Conservation (phyloP, 2,329 filamentous ascomycete species). For the Mycosphaerella sp. region DNA sequence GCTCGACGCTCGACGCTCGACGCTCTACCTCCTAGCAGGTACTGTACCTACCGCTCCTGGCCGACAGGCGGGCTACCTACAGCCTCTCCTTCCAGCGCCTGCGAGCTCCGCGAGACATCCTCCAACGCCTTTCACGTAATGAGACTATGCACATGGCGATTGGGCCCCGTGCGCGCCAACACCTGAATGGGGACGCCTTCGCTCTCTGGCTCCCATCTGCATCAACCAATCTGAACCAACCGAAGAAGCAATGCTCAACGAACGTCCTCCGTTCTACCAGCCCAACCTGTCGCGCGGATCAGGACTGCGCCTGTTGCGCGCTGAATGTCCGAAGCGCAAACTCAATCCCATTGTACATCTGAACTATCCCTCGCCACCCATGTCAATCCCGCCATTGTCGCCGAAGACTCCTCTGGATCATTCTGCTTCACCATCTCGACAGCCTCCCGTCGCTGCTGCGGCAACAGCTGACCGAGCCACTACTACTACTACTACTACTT, state of each 20-base stretch:
- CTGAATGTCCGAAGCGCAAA: conserved; percentile 20
- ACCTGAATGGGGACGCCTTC: not conserved
- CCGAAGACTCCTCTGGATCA: conserved; percentile 17
- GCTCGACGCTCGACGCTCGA: no score
- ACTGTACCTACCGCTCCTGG: no score
- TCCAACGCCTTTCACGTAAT: conserved; percentile 8
- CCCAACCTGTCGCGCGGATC: not conserved
- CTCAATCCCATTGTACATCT: conserved; percentile 6
- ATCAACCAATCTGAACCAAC: not conserved
- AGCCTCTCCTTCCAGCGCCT: not conserved
- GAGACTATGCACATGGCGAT: not conserved
- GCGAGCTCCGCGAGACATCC: conserved; percentile 5
- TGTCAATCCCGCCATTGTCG: conserved; percentile 46
- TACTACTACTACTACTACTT: not conserved
- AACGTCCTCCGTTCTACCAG: not conserved
- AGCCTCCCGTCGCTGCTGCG: conserved; percentile 4
- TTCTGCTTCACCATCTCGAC: conserved; percentile 7
- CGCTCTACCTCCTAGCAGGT: no score
- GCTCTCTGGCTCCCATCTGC: not conserved
- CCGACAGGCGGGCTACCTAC: not conserved
- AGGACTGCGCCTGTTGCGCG: not conserved
- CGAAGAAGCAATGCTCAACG: conserved; percentile 5
- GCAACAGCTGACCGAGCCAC: conserved; percentile 8
- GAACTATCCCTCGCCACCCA: conserved; percentile 45
- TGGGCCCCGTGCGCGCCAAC: not conserved